A percentile compares a stretch with the other conserved stretches of the same genome.
These are phyloP conservation scores for Daldinia sp. DNA, from an alignment of 2,329 filamentous ascomycete genomes.

Conservation along the genomic window DNA sequence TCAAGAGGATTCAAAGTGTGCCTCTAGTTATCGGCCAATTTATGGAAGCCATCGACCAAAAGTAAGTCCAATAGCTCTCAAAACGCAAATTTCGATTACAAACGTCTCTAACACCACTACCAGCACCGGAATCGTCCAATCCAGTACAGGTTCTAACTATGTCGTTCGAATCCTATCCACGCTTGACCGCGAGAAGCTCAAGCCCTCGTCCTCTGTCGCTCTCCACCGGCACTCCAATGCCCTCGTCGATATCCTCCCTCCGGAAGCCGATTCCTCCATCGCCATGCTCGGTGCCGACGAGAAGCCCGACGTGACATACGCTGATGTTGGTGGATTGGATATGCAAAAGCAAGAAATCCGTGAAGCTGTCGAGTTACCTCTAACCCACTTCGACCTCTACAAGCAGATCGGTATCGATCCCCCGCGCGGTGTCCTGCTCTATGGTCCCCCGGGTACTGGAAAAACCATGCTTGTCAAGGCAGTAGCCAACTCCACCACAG, in stretches of 20 bases:
- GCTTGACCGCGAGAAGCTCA: conserved; percentile 96
- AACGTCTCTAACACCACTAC: conserved; percentile 3
- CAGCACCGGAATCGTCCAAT: conserved; percentile 98
- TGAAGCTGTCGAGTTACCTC: conserved; percentile 93
- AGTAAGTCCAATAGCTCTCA: conserved; percentile 64
- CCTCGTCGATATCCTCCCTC: conserved; percentile 97
- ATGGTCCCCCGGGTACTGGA: conserved; percentile 90
- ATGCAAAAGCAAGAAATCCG: conserved; percentile 99
- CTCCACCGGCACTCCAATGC: conserved; percentile 98
- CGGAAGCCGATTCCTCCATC: conserved; percentile 97
- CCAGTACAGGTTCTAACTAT: conserved; percentile 97
- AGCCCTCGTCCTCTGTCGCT: conserved; percentile 96
- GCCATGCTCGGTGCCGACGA: conserved; percentile 96
- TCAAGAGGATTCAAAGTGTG: conserved; percentile 99
- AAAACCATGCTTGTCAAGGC: conserved; percentile 96
- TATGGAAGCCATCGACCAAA: conserved; percentile 99
- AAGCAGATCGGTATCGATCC: conserved; percentile 99
- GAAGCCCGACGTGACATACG: conserved; percentile 98
- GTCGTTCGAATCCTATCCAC: conserved; percentile 98
- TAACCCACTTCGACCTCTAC: conserved; percentile 98
- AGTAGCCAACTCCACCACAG: conserved; percentile 96
- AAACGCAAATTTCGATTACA: conserved; percentile 17
- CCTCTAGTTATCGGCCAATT: conserved; percentile 98
- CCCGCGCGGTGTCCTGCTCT: conserved; percentile 92
- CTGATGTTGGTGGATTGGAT: conserved; percentile 95